Base-by-base conservation (phyloP, 108 stramenopile genomes). In the Fistulifera solaris region DNA sequence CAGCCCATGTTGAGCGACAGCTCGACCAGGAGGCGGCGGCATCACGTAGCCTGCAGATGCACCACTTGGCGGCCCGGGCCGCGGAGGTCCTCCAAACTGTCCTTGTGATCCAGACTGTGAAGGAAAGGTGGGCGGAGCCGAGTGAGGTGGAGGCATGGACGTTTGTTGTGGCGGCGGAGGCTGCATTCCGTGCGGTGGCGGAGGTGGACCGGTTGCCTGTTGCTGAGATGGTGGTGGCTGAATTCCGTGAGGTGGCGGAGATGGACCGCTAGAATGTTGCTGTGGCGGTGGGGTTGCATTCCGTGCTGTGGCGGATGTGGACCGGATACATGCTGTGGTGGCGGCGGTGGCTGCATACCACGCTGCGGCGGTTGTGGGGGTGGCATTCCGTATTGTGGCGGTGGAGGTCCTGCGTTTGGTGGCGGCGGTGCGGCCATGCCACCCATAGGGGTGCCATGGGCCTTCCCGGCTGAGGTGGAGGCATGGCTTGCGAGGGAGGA, bases 11-110 rank as follows among this genome's bases (percentile, higher is more conserved):
- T 31, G 10, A 3, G 51, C 15, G 2, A 25, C 21, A 22, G 31
- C 61, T 23, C 21, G 49, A 19, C 52, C 61, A 11, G 28, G 39
- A 23, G 51, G 61, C 2, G 61, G 61, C n/a, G 28, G 26, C 28
- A 25, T 47, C 38, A 15, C 58, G 41, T 53, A 38, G 22, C 38
- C 8, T 25, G 25, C 22, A 47, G 58, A 45, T 28, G 59, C 35
- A 48, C 62, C 51, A n/a, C 18, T 27, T 42, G 69, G 59, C n/a
- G 53, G 59, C 15, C 67, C 69, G 17, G 65, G 68, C 16, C 61
- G 65, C 40, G 76, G 76, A 18, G 76, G 72, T n/a, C 50, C 56
- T n/a, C 63, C 69, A 42, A 58, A 66, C 16, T 51, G 43, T 27
- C 56, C 48, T 6, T 17, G 31, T 15, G 69, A 58, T 38, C 51